Evolutionary conservation across 257 asterid genomes (phyloP), one percentile per base, ranked within the genome.

Genomic region (Coffea eugenioides): DNA sequence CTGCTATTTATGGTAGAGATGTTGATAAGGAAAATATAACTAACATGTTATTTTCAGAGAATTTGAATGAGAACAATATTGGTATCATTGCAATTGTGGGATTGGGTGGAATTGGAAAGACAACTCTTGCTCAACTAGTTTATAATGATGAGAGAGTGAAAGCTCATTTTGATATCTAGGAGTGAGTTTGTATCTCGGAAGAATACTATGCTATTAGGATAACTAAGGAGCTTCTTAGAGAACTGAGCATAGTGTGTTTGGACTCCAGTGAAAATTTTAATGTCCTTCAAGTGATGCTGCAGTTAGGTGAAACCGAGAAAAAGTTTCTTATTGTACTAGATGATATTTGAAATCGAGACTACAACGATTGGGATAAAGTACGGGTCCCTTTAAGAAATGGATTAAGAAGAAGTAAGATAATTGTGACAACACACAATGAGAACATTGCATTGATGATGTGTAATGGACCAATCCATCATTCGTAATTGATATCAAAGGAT

Each of bases 371-470:
- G 95, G 84, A 82, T 66, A 74, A 67, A 8, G 82, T 91, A 27
- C 80, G 80, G 51, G 82, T 78, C 25, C 89, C 84, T 12, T 87
- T 92, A 73, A 83, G 72, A 74, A 61, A 73, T 72, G 94, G 92
- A 76, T 73, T 74, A 56, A 75, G 82, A 0, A 90, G 93, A 74
- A 91, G 94, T 83, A 76, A 81, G 82, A 88, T 91, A 46, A 86
- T 91, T n/a, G 86, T 90, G 11, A 91, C 97, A 8, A 90, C 97
- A 69, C 92, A 89, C 18, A 83, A 83, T 3, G 88, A 83, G 43
- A 76, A 82, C 7, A 85, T 88, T 48, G 93, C 93, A 8, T 66
- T 67, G 25, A 83, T 84, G 75, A 88, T 89, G 80, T 85, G 86
- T 49, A 49, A 57, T 7, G 12, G 10, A 61, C 13, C 73, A 52